A percentile compares a stretch with the other conserved stretches of the same genome.
phyloP scores from a whole-genome alignment of 768 basidiomycete species.

The Suillus plorans region DNA sequence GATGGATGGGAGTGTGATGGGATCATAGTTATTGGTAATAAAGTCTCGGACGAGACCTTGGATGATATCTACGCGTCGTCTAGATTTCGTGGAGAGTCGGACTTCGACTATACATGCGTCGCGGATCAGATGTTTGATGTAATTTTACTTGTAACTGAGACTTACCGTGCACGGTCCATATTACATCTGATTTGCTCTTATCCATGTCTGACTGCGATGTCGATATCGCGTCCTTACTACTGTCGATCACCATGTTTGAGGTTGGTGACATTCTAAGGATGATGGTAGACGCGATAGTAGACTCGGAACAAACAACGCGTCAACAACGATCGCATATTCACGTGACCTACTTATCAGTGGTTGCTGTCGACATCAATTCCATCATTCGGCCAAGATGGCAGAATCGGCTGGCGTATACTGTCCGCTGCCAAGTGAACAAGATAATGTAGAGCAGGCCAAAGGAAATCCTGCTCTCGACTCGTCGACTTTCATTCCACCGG shows the following conservation, averaged over 20 bases:
- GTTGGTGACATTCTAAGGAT: background rate
- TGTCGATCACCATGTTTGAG: background rate
- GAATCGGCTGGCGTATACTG: slow-evolving; percentile 14
- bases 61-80: slow-evolving; percentile 75
- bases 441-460: slow-evolving; percentile 5
- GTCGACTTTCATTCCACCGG: slow-evolving; percentile 57
- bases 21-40: slow-evolving; percentile 55
- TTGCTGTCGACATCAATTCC: background rate
- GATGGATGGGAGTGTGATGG: slow-evolving; percentile 67
- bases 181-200: slow-evolving; percentile 12
- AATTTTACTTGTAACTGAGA: background rate
- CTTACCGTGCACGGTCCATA: slow-evolving; percentile 72
- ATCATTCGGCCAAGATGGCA: slow-evolving; percentile 21
- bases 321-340: slow-evolving; percentile 34
- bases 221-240: slow-evolving; percentile 1
- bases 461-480: slow-evolving; percentile 37
- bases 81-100: slow-evolving; percentile 64
- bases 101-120: slow-evolving; percentile 67
- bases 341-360: slow-evolving; percentile 23
- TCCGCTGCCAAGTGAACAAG: slow-evolving; percentile 26
- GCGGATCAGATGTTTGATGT: background rate
- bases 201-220: background rate
- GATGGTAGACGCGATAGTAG: slow-evolving; percentile 14
- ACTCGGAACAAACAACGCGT: slow-evolving; percentile 50
- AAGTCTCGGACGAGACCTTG: slow-evolving; percentile 60